Conservation (phyloP, 179 eudicot genomes). For the Heliamphora pulchella region DNA sequence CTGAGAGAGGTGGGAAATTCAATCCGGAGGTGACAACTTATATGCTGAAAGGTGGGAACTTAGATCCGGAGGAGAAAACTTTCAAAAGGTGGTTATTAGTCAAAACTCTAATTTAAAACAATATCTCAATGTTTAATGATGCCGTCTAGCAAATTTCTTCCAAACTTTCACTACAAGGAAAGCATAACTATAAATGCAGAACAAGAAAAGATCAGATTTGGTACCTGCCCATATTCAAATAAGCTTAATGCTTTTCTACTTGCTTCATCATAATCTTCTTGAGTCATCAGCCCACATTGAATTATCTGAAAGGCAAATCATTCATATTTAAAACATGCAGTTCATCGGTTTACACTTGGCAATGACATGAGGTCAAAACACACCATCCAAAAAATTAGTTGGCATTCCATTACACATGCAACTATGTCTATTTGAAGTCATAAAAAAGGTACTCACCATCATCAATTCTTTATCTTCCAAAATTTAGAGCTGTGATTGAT, state of each 20-base stretch:
- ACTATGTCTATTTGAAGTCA: not conserved
- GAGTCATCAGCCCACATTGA: conserved; percentile 68
- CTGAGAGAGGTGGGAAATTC: no score
- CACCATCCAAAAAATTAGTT: not conserved
- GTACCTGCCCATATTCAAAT: conserved; percentile 90
- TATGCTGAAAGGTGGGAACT: no score
- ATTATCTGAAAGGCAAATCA: conserved; percentile 46
- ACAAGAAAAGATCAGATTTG: not conserved
- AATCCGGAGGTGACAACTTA: no score
- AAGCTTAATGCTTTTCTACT: conserved; percentile 71
- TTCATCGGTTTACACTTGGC: not conserved
- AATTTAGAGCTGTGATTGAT: not conserved
- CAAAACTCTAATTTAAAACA: not conserved
- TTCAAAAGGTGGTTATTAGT: not conserved
- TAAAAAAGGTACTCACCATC: not conserved
- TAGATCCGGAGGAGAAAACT: no score
- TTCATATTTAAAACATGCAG: not conserved
- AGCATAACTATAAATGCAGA: not conserved
- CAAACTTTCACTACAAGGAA: not conserved
- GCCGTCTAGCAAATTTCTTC: not conserved
- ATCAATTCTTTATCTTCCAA: not conserved
- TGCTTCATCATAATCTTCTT: conserved; percentile 75
- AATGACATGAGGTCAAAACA: not conserved
- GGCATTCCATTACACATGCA: not conserved
- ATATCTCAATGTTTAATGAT: not conserved